Base-by-base conservation (phyloP, 805 yeast species). In the Candida lessepsii region DNA sequence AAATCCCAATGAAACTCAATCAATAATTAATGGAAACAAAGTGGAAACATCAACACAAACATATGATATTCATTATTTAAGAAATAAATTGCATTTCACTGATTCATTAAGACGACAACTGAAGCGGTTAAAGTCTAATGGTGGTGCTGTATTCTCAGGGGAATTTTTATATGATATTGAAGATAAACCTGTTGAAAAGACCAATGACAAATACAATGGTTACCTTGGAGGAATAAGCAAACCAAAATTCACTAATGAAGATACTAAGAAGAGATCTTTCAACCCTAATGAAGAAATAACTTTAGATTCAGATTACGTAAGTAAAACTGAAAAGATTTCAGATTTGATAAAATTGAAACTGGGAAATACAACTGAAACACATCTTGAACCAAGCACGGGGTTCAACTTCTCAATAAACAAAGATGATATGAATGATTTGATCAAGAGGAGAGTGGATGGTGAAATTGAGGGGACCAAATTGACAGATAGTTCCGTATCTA, bases 31-130 rank as follows among this genome's bases (percentile, higher is more conserved):
- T 2, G 39, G 42, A 3, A 62, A 61, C 36, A 57, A 56, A 41
- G 72, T 68, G 4, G 73, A 70, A 41, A 60, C 69, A 1, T 41
- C 69, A 7, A 70, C 75, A 5, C 75, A 70, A 46, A 70, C 75
- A 2, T 67, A 59, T 35, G 61, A 63, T 41, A 25, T 46, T 23
- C 52, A 56, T 31, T 64, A 52, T 24, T 52, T 69, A 29, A 51
- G 57, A 16, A 54, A 50, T 19, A 43, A 53, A 10, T 54, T 68
- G 41, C 52, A 57, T 24, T 65, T 62, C 36, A 53, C 47, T 18
- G 49, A 44, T 6, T 41, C 51, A 11, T 47, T 51, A 16, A 47
- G 42, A 31, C 51, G 37, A 52, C 34, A 39, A 29, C 42, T 35
- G 16, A 37, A 46, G 18, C 37, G 41, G 14, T 51, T 53, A 24